These are phyloP conservation scores for Hypomontagnella monticulosa DNA, from an alignment of 495 filamentous ascomycete genomes.

Conservation along the genomic window DNA sequence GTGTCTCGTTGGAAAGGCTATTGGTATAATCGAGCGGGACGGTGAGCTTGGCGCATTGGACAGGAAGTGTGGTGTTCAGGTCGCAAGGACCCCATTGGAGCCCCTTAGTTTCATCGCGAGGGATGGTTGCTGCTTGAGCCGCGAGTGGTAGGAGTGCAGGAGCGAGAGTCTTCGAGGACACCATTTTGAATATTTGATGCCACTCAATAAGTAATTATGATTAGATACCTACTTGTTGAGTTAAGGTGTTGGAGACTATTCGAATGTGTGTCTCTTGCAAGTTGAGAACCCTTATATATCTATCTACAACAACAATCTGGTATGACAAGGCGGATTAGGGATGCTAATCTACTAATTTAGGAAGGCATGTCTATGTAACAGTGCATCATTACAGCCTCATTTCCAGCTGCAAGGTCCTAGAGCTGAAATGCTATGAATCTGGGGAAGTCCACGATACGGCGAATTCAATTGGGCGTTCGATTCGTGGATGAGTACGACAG, in stretches of 20 bases:
- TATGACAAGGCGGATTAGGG: background rate
- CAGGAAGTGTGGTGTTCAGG: slow-evolving; percentile 28
- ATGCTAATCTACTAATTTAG: background rate
- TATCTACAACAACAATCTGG: too few species aligned
- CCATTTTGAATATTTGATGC: slow-evolving; percentile 18
- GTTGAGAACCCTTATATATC: slow-evolving; percentile 8
- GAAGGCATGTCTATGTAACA: background rate
- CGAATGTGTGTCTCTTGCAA: background rate
- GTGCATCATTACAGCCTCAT: slow-evolving; percentile 21
- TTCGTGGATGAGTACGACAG: slow-evolving; percentile 7
- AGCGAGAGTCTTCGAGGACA: slow-evolving; percentile 4
- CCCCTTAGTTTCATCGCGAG: background rate
- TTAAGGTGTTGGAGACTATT: background rate
- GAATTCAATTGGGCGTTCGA: background rate
- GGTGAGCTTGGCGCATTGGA: slow-evolving; percentile 51
- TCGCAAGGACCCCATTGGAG: slow-evolving; percentile 35
- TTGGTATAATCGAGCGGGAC: slow-evolving; percentile 59
- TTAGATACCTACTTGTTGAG: background rate
- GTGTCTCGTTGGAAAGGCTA: slow-evolving; percentile 35
- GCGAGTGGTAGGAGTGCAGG: slow-evolving; percentile 15
- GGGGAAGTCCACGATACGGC: slow-evolving; percentile 2
- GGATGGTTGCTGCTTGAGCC: slow-evolving; percentile 10
- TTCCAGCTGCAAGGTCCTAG: background rate
- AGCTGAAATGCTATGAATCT: slow-evolving; percentile 9
- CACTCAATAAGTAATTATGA: background rate